These are phyloP conservation scores for Hypoxylon sp. DNA, from an alignment of 2,329 filamentous ascomycete species.

Conservation along the genomic window DNA sequence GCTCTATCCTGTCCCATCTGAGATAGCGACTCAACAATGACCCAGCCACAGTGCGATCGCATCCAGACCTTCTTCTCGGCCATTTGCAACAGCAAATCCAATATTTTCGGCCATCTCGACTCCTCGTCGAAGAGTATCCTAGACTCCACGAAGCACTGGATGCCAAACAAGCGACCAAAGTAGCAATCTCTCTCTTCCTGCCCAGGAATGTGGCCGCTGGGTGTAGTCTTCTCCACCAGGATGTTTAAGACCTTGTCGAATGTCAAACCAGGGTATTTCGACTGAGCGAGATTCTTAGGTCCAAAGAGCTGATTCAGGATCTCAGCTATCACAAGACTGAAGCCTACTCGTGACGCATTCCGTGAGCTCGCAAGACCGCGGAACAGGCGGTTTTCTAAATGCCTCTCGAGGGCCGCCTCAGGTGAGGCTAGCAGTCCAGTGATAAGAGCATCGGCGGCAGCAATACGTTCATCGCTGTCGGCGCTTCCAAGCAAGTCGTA, in stretches of 20 bases:
- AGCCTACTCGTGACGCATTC: slow-evolving; percentile 89
- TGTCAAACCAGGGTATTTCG: slow-evolving; percentile 65
- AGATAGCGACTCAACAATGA: slow-evolving; percentile 78
- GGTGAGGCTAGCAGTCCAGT: slow-evolving; percentile 66
- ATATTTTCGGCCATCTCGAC: slow-evolving; percentile 73
- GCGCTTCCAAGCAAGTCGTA: slow-evolving; percentile 74
- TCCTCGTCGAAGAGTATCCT: slow-evolving; percentile 74
- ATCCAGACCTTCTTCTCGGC: slow-evolving; percentile 89
- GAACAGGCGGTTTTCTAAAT: slow-evolving; percentile 78
- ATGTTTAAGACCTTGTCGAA: slow-evolving; percentile 68
- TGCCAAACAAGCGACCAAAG: slow-evolving; percentile 87
- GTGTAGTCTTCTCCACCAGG: slow-evolving; percentile 67
- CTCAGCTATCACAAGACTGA: slow-evolving; percentile 89
- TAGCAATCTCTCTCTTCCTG: slow-evolving; percentile 89
- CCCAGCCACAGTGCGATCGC: slow-evolving; percentile 86
- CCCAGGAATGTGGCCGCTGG: slow-evolving; percentile 65
- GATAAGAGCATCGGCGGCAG: slow-evolving; percentile 70
- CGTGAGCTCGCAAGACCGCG: slow-evolving; percentile 89
- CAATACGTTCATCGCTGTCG: slow-evolving; percentile 66
- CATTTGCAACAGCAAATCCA: slow-evolving; percentile 79
- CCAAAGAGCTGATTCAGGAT: slow-evolving; percentile 78
- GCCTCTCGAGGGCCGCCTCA: slow-evolving; percentile 67
- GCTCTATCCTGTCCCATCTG: slow-evolving; percentile 71
- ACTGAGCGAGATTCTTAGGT: slow-evolving; percentile 56
- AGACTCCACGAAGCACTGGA: slow-evolving; percentile 87